Conservation (phyloP, 306 rosid species). For the Sindora glabra region DNA sequence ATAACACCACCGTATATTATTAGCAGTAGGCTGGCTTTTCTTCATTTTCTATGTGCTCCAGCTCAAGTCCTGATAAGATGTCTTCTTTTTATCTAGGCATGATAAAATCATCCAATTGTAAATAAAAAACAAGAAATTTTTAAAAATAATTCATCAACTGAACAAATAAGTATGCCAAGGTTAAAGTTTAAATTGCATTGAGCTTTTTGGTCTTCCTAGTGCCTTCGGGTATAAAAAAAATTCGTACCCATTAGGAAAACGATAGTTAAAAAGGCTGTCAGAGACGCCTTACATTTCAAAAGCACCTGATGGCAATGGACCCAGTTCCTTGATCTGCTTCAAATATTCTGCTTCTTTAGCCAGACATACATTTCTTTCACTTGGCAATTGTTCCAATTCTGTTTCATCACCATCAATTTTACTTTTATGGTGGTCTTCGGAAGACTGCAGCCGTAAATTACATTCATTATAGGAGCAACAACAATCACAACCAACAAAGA, state of each 20-base stretch:
- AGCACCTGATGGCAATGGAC: slow-evolving; percentile 90
- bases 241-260: background rate
- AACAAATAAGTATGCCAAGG: background rate
- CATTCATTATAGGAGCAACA: slow-evolving; percentile 20
- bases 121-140: background rate
- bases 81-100: too few relatives aligned
- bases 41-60: too few relatives aligned
- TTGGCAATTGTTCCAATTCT: slow-evolving; percentile 75
- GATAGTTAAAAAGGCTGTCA: background rate
- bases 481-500: slow-evolving; percentile 16
- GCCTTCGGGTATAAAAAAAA: background rate
- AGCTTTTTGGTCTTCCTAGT: background rate
- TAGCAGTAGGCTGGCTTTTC: too few relatives aligned
- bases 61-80: too few relatives aligned
- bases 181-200: background rate
- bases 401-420: slow-evolving; percentile 89
- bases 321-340: slow-evolving; percentile 86
- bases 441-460: slow-evolving; percentile 43
- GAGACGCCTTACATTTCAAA: slow-evolving; percentile 67
- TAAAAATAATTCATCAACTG: background rate
- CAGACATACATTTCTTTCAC: slow-evolving; percentile 61
- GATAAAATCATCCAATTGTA: too few relatives aligned
- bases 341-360: slow-evolving; percentile 87
- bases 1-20: background rate
- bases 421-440: slow-evolving; percentile 72